Conservation (phyloP, 169 alveolate species). For the Besnoitia besnoiti region DNA sequence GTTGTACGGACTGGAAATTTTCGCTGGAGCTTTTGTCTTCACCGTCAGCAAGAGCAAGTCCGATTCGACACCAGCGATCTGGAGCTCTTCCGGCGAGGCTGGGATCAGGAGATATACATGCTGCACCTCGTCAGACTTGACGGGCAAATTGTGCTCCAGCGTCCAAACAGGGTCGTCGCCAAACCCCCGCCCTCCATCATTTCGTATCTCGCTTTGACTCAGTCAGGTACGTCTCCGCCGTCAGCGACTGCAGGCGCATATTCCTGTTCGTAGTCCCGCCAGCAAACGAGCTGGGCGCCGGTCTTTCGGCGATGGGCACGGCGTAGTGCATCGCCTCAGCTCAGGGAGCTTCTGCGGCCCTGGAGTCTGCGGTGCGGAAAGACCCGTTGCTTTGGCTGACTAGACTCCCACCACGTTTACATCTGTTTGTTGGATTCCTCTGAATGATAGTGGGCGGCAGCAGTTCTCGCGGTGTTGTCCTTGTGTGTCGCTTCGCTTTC, state of each 20-base stretch:
- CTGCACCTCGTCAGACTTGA: background rate
- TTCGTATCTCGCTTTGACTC: constrained; percentile 18
- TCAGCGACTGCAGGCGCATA: background rate
- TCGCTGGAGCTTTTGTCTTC: constrained; percentile 3
- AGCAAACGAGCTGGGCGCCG: too few species aligned
- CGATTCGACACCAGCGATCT: background rate
- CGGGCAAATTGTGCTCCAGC: background rate
- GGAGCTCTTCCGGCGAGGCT: background rate
- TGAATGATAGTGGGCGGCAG: too few species aligned
- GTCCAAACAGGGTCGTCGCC: background rate
- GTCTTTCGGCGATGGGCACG: too few species aligned
- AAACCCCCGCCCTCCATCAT: constrained; percentile 12
- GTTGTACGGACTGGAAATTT: background rate
- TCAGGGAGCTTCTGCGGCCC: too few species aligned
- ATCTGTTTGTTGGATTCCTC: too few species aligned
- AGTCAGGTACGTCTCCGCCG: background rate
- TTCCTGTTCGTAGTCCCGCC: background rate
- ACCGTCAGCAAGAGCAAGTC: background rate
- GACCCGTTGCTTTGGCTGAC: too few species aligned
- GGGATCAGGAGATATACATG: background rate
- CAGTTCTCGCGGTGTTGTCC: background rate
- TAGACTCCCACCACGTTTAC: too few species aligned
- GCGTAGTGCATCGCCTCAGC: too few species aligned
- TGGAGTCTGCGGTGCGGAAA: too few species aligned
- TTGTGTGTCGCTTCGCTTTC: background rate